Evolutionary conservation across 2,329 filamentous ascomycete species (phyloP).

Genomic region (Fusarium continuum): DNA sequence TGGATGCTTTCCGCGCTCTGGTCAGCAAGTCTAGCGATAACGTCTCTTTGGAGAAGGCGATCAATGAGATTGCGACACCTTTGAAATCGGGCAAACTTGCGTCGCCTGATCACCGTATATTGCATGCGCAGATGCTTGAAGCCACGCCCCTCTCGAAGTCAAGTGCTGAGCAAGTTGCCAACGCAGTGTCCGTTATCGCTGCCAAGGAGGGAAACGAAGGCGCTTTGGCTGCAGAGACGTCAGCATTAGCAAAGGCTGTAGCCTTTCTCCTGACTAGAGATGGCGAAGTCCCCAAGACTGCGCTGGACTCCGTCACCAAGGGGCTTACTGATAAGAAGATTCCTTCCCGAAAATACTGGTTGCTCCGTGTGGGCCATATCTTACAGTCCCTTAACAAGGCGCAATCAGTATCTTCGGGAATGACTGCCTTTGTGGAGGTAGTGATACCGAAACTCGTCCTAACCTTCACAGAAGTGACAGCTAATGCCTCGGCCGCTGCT

Average conservation of each 20-base stretch:
- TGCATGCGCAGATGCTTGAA: slow-evolving; percentile 83
- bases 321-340: slow-evolving; percentile 87
- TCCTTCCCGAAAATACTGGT: slow-evolving; percentile 80
- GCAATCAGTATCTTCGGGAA: slow-evolving; percentile 55
- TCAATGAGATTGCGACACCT: slow-evolving; percentile 80
- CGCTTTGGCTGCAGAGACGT: slow-evolving; percentile 79
- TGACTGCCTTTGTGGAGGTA: slow-evolving; percentile 62
- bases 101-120: slow-evolving; percentile 82
- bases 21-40: slow-evolving; percentile 68
- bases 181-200: slow-evolving; percentile 73
- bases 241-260: slow-evolving; percentile 73
- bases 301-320: slow-evolving; percentile 78
- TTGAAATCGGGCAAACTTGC: slow-evolving; percentile 86
- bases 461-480: slow-evolving; percentile 78
- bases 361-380: slow-evolving; percentile 76
- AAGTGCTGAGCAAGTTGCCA: slow-evolving; percentile 72
- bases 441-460: slow-evolving; percentile 67
- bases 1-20: slow-evolving; percentile 78
- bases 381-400: slow-evolving; percentile 65
- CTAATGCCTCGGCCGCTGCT: slow-evolving; percentile 80
- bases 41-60: slow-evolving; percentile 69
- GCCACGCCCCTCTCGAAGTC: slow-evolving; percentile 67
- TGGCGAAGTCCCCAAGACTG: slow-evolving; percentile 69
- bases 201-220: slow-evolving; percentile 89
- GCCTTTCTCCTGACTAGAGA: slow-evolving; percentile 69